Evolutionary conservation across 2,329 filamentous ascomycete genomes (phyloP).

Genomic region (Nigrospora sphaerica): DNA sequence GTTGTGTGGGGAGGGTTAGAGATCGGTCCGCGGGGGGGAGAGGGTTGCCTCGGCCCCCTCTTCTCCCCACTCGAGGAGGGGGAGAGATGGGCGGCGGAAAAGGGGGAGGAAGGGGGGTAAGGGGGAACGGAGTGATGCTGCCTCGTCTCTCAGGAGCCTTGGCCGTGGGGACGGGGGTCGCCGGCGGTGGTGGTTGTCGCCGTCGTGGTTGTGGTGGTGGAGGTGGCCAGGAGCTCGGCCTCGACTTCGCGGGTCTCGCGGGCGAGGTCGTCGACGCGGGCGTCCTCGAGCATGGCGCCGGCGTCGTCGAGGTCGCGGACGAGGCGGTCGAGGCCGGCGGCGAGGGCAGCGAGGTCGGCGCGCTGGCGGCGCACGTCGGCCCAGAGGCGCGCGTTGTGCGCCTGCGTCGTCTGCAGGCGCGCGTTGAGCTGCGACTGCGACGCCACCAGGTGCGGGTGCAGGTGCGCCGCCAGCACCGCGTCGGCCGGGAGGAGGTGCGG

Average conservation of each 20-base stretch:
- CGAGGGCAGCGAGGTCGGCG: slow-evolving; percentile 43
- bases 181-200: too few species aligned
- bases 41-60: too few species aligned
- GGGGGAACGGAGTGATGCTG: too few species aligned
- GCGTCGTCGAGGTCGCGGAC: slow-evolving; percentile 49
- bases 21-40: too few species aligned
- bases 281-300: slow-evolving; percentile 35
- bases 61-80: too few species aligned
- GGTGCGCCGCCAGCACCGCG: slow-evolving; percentile 46
- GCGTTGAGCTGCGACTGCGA: slow-evolving; percentile 52
- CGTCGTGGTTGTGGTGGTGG: too few species aligned
- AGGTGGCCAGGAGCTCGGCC: slow-evolving; percentile 23
- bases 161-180: too few species aligned
- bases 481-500: slow-evolving; percentile 50
- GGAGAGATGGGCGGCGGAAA: too few species aligned
- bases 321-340: slow-evolving; percentile 40
- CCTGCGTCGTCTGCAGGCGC: slow-evolving; percentile 47
- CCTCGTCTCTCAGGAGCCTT: too few species aligned
- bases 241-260: slow-evolving; percentile 40
- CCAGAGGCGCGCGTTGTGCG: slow-evolving; percentile 47
- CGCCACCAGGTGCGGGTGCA: slow-evolving; percentile 42
- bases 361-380: slow-evolving; percentile 46
- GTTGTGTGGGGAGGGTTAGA: too few species aligned
- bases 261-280: slow-evolving; percentile 39
- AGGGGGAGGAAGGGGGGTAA: too few species aligned